Percentiles rank a stretch among this genome's conserved stretches.
Conservation (phyloP, 2,329 filamentous ascomycete species). For the Coniochaeta ligniaria region DNA sequence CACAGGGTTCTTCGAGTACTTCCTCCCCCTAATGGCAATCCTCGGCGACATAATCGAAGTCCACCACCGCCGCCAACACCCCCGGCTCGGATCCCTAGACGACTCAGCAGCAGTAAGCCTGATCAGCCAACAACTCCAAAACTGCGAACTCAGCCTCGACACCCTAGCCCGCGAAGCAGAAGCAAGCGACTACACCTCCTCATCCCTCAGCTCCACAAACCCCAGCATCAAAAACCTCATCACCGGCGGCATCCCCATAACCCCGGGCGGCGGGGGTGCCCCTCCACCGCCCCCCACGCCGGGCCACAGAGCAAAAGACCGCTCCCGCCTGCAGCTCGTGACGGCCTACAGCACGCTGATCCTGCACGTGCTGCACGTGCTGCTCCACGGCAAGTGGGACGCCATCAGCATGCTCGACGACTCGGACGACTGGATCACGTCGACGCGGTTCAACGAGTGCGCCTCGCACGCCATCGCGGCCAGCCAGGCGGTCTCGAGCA, state of each 20-base stretch:
- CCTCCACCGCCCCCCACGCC: background rate
- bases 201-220: conserved; percentile 1
- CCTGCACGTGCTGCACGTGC: conserved; percentile 38
- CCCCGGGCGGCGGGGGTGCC: background rate
- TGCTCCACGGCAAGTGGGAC: conserved; percentile 42
- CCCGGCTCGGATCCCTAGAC: conserved; percentile 29
- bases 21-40: conserved; percentile 40
- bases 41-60: conserved; percentile 41
- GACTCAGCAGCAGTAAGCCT: conserved; percentile 24
- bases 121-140: conserved; percentile 27
- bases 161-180: background rate
- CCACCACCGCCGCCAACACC: conserved; percentile 34
- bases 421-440: conserved; percentile 40
- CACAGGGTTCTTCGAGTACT: conserved; percentile 40
- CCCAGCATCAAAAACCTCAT: conserved; percentile 16
- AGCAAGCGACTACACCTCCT: background rate
- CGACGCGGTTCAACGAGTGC: conserved; percentile 34
- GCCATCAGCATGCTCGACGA: conserved; percentile 41
- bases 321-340: conserved; percentile 29
- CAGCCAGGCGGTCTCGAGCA: conserved; percentile 35
- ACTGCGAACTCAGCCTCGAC: conserved; percentile 30
- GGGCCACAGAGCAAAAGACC: conserved; percentile 11
- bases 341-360: conserved; percentile 40
- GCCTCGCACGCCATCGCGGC: conserved; percentile 39
- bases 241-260: conserved; percentile 6